phyloP scores from a whole-genome alignment of 257 asterid genomes.

The Primulina eburnea region DNA sequence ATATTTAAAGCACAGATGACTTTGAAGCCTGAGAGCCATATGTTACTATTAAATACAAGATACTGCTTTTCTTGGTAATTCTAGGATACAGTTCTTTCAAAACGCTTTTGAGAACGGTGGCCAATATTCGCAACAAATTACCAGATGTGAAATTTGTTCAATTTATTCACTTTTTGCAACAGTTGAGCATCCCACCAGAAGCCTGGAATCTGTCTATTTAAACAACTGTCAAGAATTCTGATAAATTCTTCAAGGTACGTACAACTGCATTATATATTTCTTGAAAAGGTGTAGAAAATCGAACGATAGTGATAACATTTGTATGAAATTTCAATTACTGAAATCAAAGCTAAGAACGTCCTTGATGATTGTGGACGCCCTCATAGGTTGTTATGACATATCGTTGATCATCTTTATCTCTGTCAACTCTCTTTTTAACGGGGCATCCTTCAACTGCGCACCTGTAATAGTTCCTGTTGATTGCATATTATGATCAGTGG shows the following conservation, averaged over 20 bases:
- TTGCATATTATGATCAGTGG: too few species aligned
- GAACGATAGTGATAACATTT: not conserved
- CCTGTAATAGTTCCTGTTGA: too few species aligned
- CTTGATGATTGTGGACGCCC: not conserved
- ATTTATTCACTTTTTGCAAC: not conserved
- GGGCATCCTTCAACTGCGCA: too few species aligned
- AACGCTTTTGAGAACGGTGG: not conserved
- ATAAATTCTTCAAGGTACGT: not conserved
- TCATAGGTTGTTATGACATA: too few species aligned
- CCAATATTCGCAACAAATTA: not conserved
- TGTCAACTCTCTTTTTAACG: too few species aligned
- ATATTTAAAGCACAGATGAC: not conserved
- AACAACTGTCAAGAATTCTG: not conserved
- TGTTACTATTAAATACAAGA: not conserved
- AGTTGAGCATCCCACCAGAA: not conserved
- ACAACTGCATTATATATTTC: not conserved
- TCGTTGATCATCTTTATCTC: too few species aligned
- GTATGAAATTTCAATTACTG: not conserved
- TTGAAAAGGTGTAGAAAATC: not conserved
- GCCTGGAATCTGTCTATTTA: not conserved
- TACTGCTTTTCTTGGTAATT: not conserved
- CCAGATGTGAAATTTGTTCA: not conserved
- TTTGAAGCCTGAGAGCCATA: not conserved
- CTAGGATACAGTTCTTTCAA: too few species aligned
- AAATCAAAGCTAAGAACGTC: not conserved